Evolutionary conservation across 192 early-diverging fungal species (phyloP), one percentile per base, ranked within the genome.

Genomic region (Gaertneriomyces sp.): DNA sequence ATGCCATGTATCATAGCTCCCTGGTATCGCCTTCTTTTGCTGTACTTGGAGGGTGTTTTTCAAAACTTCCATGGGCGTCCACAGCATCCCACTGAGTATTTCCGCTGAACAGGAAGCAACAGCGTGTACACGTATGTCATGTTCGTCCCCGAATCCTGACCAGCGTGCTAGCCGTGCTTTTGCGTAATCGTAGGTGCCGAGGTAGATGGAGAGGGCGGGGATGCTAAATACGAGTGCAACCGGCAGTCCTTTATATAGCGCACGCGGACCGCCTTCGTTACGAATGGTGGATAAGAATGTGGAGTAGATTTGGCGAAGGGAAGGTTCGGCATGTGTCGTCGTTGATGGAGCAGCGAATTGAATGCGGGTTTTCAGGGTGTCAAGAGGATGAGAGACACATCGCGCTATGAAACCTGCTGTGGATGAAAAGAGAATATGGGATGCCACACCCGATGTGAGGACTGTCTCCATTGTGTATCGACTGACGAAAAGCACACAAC

Each of bases 61-160:
- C 42, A 93, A 39, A 1, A 93, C 85, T 68, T 93, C 91, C 91
- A 93, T 93, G 1, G 91, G 91, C 4, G 91, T 93, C 76, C 88
- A 93, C 20, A 90, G 78, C 7, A 85, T 58, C 7, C 89, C 90
- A 5, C 83, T 82, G 0, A 82, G 56, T 10, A 79, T 74, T 68
- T 93, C 91, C 17, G 91, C 89, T 17, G 68, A 58, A 0, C 71
- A 69, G 7, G 81, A 90, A n/a, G 84, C 78, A 0, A 75, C 25
- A 16, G 81, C 67, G 69, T 91, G 86, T 53, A 85, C 88, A 1
- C 60, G 8, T 11, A 86, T 71, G 4, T 75, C 50, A 41, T 81
- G 68, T 0, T 63, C 66, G n/a, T 60, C 62, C 7, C 77, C 64
- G 1, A 51, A 25, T n/a, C 45, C 47, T 17, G 42, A 56, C 43